phyloP scores from a whole-genome alignment of 768 basidiomycete species.

The Rhodosporidiobolus sp. region DNA sequence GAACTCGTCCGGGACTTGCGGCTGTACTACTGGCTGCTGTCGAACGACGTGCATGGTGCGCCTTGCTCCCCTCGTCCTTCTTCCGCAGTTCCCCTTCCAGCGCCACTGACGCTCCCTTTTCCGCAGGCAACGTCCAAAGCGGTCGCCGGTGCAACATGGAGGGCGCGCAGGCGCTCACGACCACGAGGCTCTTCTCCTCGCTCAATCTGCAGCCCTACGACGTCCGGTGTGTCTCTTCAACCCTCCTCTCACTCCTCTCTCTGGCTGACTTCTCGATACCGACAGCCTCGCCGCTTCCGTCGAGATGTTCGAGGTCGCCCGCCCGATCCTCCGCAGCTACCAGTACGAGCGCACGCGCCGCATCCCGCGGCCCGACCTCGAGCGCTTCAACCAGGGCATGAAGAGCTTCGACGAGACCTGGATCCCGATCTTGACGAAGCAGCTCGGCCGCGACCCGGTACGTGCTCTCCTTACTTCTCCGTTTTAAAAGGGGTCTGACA shows the following conservation, averaged over 20 bases:
- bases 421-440: conserved; percentile 23
- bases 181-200: conserved; percentile 32
- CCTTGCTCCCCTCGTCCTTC: too few species aligned
- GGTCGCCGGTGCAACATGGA: conserved; percentile 38
- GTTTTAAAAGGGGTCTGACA: not conserved
- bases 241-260: not conserved
- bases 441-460: conserved; percentile 30
- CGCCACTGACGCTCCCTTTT: too few species aligned
- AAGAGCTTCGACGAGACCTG: conserved; percentile 35
- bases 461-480: not conserved
- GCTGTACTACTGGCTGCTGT: conserved; percentile 37
- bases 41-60: conserved; percentile 37
- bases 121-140: conserved; percentile 33
- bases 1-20: conserved; percentile 25
- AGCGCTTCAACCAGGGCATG: conserved; percentile 39
- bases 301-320: conserved; percentile 40
- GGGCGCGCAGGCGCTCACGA: conserved; percentile 32
- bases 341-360: conserved; percentile 33
- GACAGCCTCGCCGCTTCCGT: conserved; percentile 37
- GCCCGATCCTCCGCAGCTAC: conserved; percentile 36
- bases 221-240: conserved; percentile 9
- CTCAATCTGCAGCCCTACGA: conserved; percentile 37
- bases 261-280: too few species aligned
- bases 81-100: too few species aligned
- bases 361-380: conserved; percentile 34